These are phyloP conservation scores for Neohortaea acidophila DNA, from an alignment of 495 filamentous ascomycete genomes.

Conservation along the genomic window DNA sequence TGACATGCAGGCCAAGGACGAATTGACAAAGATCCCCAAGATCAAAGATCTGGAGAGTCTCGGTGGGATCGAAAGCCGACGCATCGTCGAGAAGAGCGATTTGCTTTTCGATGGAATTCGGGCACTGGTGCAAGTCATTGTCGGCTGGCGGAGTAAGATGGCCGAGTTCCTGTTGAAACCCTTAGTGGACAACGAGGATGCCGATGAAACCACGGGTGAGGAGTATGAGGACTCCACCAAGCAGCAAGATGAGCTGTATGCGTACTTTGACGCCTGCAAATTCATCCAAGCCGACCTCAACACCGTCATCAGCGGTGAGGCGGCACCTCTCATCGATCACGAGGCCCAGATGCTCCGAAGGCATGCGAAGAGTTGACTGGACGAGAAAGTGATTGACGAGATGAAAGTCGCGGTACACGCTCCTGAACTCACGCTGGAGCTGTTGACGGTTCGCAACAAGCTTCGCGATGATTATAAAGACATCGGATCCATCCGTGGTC, in stretches of 20 bases:
- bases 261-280: conserved; percentile 63
- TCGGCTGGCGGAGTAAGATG: conserved; percentile 57
- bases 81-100: conserved; percentile 41
- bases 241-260: conserved; percentile 70
- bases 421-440: conserved; percentile 48
- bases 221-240: conserved; percentile 81
- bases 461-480: conserved; percentile 33
- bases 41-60: conserved; percentile 35
- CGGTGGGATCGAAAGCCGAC: conserved; percentile 48
- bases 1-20: conserved; percentile 31
- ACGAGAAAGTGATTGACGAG: conserved; percentile 43
- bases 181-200: conserved; percentile 71
- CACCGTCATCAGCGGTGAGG: conserved; percentile 55
- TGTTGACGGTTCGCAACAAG: conserved; percentile 40
- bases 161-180: conserved; percentile 53
- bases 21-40: conserved; percentile 49
- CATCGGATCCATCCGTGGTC: conserved; percentile 49
- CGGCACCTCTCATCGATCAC: conserved; percentile 63
- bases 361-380: conserved; percentile 44
- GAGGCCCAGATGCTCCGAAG: conserved; percentile 47
- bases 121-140: conserved; percentile 49
- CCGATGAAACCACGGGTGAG: conserved; percentile 60
- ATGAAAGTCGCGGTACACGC: conserved; percentile 49
- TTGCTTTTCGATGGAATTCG: conserved; percentile 43
- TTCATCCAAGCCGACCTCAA: conserved; percentile 65